phyloP scores from a whole-genome alignment of 2,329 filamentous ascomycete species.

The Lachnellula hyalina region DNA sequence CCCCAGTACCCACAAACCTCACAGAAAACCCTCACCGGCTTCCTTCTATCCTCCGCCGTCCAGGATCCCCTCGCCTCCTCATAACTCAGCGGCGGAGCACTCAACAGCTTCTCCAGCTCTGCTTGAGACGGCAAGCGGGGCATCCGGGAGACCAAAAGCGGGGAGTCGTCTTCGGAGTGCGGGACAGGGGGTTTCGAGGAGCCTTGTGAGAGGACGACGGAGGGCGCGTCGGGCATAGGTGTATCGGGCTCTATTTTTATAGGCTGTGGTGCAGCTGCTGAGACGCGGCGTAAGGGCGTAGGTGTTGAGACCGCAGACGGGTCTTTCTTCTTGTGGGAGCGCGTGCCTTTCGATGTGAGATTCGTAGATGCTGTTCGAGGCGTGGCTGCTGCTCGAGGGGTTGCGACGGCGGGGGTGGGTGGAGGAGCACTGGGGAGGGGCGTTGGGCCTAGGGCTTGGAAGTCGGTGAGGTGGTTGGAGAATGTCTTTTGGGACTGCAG shows the following conservation, averaged over 20 bases:
- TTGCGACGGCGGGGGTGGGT: constrained; percentile 21
- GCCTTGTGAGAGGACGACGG: constrained; percentile 8
- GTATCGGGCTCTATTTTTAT: constrained; percentile 31
- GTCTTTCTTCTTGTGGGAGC: constrained; percentile 29
- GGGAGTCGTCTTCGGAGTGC: constrained; percentile 49
- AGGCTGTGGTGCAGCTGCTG: constrained; percentile 5
- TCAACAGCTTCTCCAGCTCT: constrained; percentile 59
- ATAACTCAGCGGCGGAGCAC: constrained; percentile 62
- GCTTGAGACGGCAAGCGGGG: constrained; percentile 53
- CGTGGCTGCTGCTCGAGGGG: constrained; percentile 9
- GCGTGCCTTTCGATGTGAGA: constrained; percentile 22
- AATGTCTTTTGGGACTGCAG: constrained; percentile 78
- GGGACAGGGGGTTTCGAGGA: constrained; percentile 19
- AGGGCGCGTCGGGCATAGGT: constrained; percentile 37
- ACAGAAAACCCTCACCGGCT: constrained; percentile 64
- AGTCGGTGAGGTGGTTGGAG: constrained; percentile 76
- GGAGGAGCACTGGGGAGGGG: constrained; percentile 32
- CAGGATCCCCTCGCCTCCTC: constrained; percentile 52
- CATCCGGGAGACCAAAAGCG: constrained; percentile 52
- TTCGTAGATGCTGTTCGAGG: constrained; percentile 3
- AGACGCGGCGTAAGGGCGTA: constrained; percentile 19
- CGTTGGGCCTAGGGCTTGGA: constrained; percentile 52
- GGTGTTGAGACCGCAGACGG: constrained; percentile 8
- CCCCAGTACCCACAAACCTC: constrained; percentile 82
- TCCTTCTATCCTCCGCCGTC: constrained; percentile 38